Percentiles rank a stretch among this genome's conserved stretches.
These are phyloP conservation scores for Shiraia bambusicola DNA, from an alignment of 2,329 filamentous ascomycete species.

Conservation along the genomic window DNA sequence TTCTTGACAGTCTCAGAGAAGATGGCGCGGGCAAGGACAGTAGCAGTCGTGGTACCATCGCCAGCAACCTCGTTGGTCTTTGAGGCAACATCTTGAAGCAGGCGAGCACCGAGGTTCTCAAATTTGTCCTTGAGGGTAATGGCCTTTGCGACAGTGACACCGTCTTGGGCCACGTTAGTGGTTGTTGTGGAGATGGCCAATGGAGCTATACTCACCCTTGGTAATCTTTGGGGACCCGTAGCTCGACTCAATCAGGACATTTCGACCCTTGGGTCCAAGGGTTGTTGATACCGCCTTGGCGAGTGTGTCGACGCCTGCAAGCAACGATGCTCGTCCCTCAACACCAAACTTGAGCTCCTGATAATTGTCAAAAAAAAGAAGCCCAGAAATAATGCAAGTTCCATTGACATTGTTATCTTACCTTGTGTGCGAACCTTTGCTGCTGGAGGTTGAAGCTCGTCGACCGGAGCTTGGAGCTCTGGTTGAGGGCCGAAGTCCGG, in stretches of 20 bases:
- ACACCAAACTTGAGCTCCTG: constrained; percentile 98
- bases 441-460: constrained; percentile 74
- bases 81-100: constrained; percentile 95
- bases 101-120: constrained; percentile 95
- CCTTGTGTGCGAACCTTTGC: constrained; percentile 97
- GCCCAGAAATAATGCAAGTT: constrained; percentile 2
- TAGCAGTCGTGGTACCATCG: constrained; percentile 98
- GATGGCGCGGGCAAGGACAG: constrained; percentile 93
- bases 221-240: constrained; percentile 99
- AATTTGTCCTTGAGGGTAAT: constrained; percentile 97
- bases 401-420: constrained; percentile 47
- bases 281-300: constrained; percentile 95
- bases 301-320: constrained; percentile 94
- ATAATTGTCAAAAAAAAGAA: constrained; percentile 2
- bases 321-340: constrained; percentile 82
- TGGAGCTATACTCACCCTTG: constrained; percentile 66
- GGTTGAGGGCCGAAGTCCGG: constrained; percentile 76
- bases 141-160: constrained; percentile 66
- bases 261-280: constrained; percentile 95
- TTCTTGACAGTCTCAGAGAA: constrained; percentile 99
- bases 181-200: background rate
- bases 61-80: constrained; percentile 99
- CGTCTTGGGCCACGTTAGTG: constrained; percentile 43
- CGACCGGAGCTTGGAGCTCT: constrained; percentile 53
- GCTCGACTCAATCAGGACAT: constrained; percentile 97